These are phyloP conservation scores for Penicillium salamii DNA, from an alignment of 495 filamentous ascomycete species.

Conservation along the genomic window DNA sequence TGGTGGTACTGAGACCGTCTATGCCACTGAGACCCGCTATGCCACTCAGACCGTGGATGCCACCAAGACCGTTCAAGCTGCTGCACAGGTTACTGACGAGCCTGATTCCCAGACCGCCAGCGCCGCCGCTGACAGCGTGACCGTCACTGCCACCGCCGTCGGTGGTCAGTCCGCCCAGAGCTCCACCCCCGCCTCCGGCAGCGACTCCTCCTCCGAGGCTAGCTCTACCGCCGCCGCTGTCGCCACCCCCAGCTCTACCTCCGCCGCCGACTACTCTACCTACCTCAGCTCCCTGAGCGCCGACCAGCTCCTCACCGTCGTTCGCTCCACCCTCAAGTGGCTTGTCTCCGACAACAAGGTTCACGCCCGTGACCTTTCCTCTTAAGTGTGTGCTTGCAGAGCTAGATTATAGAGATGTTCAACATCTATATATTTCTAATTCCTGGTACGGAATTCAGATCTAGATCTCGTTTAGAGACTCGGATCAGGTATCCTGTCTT, in stretches of 20 bases:
- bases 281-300: constrained; percentile 40
- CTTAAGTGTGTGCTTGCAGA: constrained; percentile 11
- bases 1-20: constrained; percentile 4
- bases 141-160: constrained; percentile 18
- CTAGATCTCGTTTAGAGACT: constrained; percentile 1
- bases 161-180: constrained; percentile 22
- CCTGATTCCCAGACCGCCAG: constrained; percentile 20
- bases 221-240: constrained; percentile 5
- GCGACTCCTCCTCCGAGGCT: constrained; percentile 11
- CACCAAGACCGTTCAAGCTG: constrained; percentile 10
- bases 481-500: constrained; percentile 14
- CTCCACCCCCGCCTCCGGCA: constrained; percentile 9
- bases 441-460: constrained; percentile 6
- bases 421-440: constrained; percentile 12
- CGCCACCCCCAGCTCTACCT: constrained; percentile 5
- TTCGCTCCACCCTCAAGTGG: constrained; percentile 37
- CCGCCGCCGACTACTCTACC: constrained; percentile 20
- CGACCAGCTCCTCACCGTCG: constrained; percentile 31
- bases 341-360: constrained; percentile 35
- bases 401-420: constrained; percentile 8
- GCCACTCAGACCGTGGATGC: constrained; percentile 13
- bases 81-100: constrained; percentile 23
- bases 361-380: constrained; percentile 34
- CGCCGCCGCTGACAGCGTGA: constrained; percentile 10
- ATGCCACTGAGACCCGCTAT: constrained; percentile 10